Evolutionary conservation across 768 basidiomycete species (phyloP).

Genomic region (Sutorius australiensis): DNA sequence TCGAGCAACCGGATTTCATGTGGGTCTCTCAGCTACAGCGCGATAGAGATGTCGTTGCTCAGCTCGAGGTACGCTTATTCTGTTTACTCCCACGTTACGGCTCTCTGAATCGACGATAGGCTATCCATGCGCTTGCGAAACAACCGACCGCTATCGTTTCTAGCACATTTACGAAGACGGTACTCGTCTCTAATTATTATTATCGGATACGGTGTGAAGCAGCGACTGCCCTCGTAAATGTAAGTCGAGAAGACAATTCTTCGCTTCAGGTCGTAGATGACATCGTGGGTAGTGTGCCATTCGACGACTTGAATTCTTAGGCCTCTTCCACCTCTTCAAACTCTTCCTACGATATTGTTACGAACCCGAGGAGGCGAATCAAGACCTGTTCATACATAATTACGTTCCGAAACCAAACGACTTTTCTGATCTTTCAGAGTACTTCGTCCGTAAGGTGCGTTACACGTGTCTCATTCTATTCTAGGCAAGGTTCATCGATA

Average conservation of each 20-base stretch:
- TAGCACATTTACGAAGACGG: constrained; percentile 88
- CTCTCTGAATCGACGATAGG: constrained; percentile 47
- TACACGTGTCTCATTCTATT: not conserved
- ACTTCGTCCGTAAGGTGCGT: constrained; percentile 88
- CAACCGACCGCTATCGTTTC: constrained; percentile 83
- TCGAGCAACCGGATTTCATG: constrained; percentile 97
- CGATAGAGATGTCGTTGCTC: constrained; percentile 95
- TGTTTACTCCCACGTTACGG: not conserved
- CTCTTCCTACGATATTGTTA: constrained; percentile 89
- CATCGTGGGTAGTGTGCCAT: constrained; percentile 66
- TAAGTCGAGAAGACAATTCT: constrained; percentile 36
- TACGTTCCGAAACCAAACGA: constrained; percentile 96
- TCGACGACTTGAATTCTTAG: constrained; percentile 78
- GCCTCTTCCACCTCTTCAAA: constrained; percentile 94
- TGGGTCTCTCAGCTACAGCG: constrained; percentile 96
- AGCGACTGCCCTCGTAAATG: constrained; percentile 75
- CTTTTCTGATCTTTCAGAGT: constrained; percentile 86
- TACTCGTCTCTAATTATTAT: constrained; percentile 93
- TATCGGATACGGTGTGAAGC: constrained; percentile 96
- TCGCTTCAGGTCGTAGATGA: constrained; percentile 10
- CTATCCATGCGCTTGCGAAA: constrained; percentile 81
- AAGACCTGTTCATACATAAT: constrained; percentile 80
- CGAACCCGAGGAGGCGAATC: constrained; percentile 75
- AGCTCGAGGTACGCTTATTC: constrained; percentile 72
- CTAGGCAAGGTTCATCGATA: constrained; percentile 4